Percentiles rank a stretch among this genome's conserved stretches.
Evolutionary conservation across 768 basidiomycete genomes (phyloP).

Genomic region (Lactifluus hygrophoroides): DNA sequence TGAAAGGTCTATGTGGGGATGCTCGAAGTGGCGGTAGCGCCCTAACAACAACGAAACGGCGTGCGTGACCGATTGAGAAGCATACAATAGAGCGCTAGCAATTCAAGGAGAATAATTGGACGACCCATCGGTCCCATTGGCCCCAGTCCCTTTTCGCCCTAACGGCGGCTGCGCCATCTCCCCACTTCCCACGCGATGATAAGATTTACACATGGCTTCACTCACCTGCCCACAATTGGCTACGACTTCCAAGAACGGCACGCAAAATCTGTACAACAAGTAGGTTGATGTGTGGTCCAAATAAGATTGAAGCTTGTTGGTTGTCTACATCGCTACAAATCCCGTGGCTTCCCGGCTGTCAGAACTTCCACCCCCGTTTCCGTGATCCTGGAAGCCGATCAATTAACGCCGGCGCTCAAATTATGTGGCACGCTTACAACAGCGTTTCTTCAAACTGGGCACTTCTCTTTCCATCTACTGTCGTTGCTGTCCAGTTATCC

Average conservation of each 20-base stretch:
- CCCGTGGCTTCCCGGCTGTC: conserved; percentile 45
- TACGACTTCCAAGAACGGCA: conserved; percentile 2
- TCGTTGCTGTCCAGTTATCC: conserved; percentile 95
- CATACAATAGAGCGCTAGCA: conserved; percentile 13
- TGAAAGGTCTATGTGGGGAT: conserved; percentile 22
- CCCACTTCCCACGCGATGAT: conserved; percentile 8
- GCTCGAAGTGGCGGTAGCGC: conserved; percentile 15
- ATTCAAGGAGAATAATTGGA: conserved; percentile 6
- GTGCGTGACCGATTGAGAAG: conserved; percentile 13
- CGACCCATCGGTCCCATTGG: neutral
- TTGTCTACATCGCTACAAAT: conserved; percentile 23
- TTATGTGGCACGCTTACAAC: conserved; percentile 47
- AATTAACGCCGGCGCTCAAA: conserved; percentile 17
- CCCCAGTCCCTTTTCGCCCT: neutral
- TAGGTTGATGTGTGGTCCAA: conserved; percentile 7
- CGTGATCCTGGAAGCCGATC: conserved; percentile 54
- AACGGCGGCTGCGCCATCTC: neutral
- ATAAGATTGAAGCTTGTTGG: conserved; percentile 9
- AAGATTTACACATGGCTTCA: conserved; percentile 9
- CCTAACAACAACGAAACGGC: conserved; percentile 10
- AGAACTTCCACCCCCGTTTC: conserved; percentile 86
- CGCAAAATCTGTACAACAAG: conserved; percentile 5
- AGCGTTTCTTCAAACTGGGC: conserved; percentile 98
- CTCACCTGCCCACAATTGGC: conserved; percentile 10
- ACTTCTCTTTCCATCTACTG: conserved; percentile 79